Base-by-base conservation (phyloP, 2,329 filamentous ascomycete species). In the Aspergillus sp. region DNA sequence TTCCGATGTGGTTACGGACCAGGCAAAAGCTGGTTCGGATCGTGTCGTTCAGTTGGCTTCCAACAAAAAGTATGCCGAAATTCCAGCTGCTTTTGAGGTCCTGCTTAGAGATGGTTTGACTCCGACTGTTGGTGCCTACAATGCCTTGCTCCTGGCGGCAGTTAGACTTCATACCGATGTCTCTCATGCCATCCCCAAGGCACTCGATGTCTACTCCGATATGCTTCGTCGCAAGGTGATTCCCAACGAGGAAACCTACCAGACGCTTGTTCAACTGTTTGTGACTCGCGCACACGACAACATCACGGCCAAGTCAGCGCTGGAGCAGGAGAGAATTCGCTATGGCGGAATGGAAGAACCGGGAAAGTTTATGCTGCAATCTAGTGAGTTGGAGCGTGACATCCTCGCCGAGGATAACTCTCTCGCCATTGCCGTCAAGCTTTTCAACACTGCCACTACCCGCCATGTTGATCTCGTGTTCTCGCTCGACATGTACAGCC, bases 191-290 rank as follows among this genome's bases (percentile, higher is more conserved):
- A 88, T 95, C 10, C 85, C 89, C 49, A 95, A 95, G 72, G 90
- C 89, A 5, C 77, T 97, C 41, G 90, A 95, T 70, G 87, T 98
- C 41, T 98, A 97, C 66, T 86, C 90, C 11, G 90, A 97, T 64
- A 97, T 98, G 93, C 82, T 95, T 55, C 83, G 85, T 52, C 86
- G 90, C 52, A 85, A 85, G 55, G 84, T 97, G 26, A 72, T 79
- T 13, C 90, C 91, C 6, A 85, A 96, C 63, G 82, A 83, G 42
- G 81, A 86, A 45, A 97, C 91, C 0, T 97, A 95, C 69, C 83
- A 89, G 60, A 90, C 90, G 30, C 75, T 98, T 12, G 86, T 98
- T 43, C 82, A 86, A 45, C 74, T 96, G 33, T 76, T 98, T 41
- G 86, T 90, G 12, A 79, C 82, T 10, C 83, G 90, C 52, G 90